Evolutionary conservation across 208 protist genomes (phyloP).

Genomic region (Leishmania guyanensis): DNA sequence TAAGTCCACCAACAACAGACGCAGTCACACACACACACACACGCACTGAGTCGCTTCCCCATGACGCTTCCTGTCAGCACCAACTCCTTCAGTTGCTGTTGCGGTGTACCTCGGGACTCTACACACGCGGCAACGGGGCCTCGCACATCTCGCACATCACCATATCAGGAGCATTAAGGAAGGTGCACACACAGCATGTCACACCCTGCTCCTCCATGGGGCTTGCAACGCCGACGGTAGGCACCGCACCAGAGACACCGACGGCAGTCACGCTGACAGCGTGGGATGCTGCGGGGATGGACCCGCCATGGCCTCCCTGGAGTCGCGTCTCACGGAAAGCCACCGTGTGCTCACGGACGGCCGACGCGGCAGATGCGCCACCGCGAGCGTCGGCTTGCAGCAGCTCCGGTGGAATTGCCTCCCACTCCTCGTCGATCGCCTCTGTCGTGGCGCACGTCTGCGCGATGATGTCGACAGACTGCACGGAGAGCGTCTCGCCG

Average conservation of each 20-base stretch:
- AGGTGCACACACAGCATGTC: slow-evolving; percentile 75
- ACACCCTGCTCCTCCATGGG: slow-evolving; percentile 26
- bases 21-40: not conserved
- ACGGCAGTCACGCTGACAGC: not conserved
- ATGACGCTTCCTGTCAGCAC: not conserved
- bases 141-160: slow-evolving; percentile 86
- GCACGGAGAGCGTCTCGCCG: slow-evolving; percentile 67
- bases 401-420: slow-evolving; percentile 63
- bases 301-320: slow-evolving; percentile 18
- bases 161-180: slow-evolving; percentile 69
- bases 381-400: slow-evolving; percentile 22
- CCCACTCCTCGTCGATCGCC: slow-evolving; percentile 51
- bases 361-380: slow-evolving; percentile 8
- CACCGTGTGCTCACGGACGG: slow-evolving; percentile 24
- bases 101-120: not conserved
- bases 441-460: slow-evolving; percentile 27
- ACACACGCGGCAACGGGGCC: slow-evolving; percentile 36
- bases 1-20: not conserved
- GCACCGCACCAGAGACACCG: not conserved
- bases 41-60: not conserved
- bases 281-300: not conserved
- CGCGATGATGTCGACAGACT: slow-evolving; percentile 51
- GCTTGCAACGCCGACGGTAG: not conserved
- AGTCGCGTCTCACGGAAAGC: slow-evolving; percentile 55
- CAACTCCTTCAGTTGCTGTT: not conserved